Evolutionary conservation across 208 protist genomes (phyloP), one percentile per base, ranked within the genome.

Genomic region (Tritrichomonas foetus): DNA sequence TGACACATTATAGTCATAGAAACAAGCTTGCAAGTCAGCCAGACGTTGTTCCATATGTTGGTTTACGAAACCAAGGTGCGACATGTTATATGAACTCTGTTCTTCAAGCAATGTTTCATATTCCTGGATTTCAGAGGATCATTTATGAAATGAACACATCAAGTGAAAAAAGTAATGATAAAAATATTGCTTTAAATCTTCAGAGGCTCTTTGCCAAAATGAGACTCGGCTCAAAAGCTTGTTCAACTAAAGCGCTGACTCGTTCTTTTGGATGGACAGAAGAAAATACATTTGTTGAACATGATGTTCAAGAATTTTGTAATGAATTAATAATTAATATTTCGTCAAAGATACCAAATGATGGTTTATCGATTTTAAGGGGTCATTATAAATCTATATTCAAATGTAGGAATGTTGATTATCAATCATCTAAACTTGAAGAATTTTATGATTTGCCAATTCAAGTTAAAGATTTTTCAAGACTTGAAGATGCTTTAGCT

Each of bases 121-220:
- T 89, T 53, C 44, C 78, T 33, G 78, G 47, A 0, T 89, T 89
- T 50, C 44, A 47, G n/a, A 57, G 41, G n/a, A 33, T 89, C 14
- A 89, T 89, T 16, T 89, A 57, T 39, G 44, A 53, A 9, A 57
- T 89, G 47, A 57, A 89, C 30, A 39, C 20, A 16, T 39, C 13
- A 33, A 36, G 13, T 33, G 47, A 53, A 22, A 47, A 89, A 33
- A 36, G 57, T 57, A 57, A 44, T 57, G 47, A 89, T 39, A 89
- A 89, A 57, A 53, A 13, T n/a, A 96, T 98, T 39, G 93, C 96
- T 30, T 89, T 53, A 57, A 89, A 89, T 89, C 30, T 89, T 39
- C 78, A 89, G 39, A 3, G 47, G 33, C 57, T 89, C 14, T 89
- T 89, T 57, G 44, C 20, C 39, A 8, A 57, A 8, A 89, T 89